Percentiles rank a stretch among this genome's conserved stretches.
Evolutionary conservation across 805 yeast genomes (phyloP).

Genomic region (Metschnikowia gruessii): DNA sequence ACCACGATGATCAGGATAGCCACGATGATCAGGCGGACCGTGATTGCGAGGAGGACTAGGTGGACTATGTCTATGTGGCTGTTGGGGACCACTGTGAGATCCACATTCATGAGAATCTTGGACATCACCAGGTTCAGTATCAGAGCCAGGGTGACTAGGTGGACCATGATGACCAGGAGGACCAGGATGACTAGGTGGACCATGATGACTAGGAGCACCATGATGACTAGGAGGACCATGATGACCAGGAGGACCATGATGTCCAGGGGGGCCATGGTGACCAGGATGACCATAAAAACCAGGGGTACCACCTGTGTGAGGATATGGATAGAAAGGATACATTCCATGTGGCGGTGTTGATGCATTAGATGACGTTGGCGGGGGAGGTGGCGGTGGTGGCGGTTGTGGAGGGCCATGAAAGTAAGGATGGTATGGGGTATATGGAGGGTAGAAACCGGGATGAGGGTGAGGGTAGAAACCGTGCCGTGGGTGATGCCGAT

Average conservation of each 20-base stretch:
- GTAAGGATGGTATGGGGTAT: conserved; percentile 12
- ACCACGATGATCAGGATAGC: too few relatives aligned
- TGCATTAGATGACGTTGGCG: conserved; percentile 4
- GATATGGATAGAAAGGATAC: too few relatives aligned
- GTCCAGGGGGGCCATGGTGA: too few relatives aligned
- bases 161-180: conserved; percentile 1
- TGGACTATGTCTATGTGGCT: too few relatives aligned
- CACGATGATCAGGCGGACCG: too few relatives aligned
- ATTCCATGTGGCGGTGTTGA: conserved; percentile 5
- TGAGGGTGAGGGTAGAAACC: conserved; percentile 1
- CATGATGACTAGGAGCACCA: neutral
- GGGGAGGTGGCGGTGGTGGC: conserved; percentile 15
- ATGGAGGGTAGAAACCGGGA: conserved; percentile 10
- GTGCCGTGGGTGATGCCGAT: neutral
- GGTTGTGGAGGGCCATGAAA: conserved; percentile 6
- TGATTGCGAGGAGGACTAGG: too few relatives aligned
- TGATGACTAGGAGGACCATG: conserved; percentile 1
- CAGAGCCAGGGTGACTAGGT: conserved; percentile 1
- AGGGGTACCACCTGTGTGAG: conserved; percentile 4
- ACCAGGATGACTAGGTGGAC: neutral
- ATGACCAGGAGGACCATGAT: too few relatives aligned
- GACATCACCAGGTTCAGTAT: too few relatives aligned
- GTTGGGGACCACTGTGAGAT: too few relatives aligned
- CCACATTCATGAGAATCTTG: too few relatives aligned
- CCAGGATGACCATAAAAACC: conserved; percentile 1